phyloP scores from a whole-genome alignment of 352 stramenopile species.

The Aphanomyces astaci region DNA sequence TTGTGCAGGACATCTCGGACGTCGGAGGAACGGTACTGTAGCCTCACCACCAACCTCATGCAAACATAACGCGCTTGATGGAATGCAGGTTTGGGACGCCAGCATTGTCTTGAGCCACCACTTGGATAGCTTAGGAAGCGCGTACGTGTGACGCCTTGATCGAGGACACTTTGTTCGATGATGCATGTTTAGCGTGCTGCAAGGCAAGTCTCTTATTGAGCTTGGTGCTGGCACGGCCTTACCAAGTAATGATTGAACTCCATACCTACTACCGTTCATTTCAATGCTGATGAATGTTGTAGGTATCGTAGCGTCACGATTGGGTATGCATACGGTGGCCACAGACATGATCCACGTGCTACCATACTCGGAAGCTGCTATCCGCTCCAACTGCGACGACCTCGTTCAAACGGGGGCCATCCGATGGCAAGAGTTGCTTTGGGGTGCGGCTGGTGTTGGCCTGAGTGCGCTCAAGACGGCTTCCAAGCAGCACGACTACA shows the following conservation, averaged over 20 bases:
- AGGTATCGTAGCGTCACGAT: slow-evolving; percentile 3
- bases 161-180: neutral
- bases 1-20: slow-evolving; percentile 8
- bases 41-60: neutral
- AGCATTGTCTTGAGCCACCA: slow-evolving; percentile 21
- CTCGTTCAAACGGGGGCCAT: neutral
- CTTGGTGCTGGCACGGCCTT: slow-evolving; percentile 6
- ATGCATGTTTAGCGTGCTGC: neutral
- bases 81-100: slow-evolving; percentile 7
- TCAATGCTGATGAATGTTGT: neutral
- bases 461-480: neutral
- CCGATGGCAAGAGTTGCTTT: neutral
- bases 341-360: slow-evolving; percentile 11
- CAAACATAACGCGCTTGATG: neutral
- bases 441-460: neutral
- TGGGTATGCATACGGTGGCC: neutral
- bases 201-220: slow-evolving; percentile 2
- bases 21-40: slow-evolving; percentile 13
- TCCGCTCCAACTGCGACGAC: neutral
- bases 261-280: neutral
- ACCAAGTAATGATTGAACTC: no score
- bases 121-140: neutral
- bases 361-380: neutral
- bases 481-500: neutral
- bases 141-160: neutral